These are phyloP conservation scores for Phytophthora melonis DNA, from an alignment of 352 stramenopile species.

Conservation along the genomic window DNA sequence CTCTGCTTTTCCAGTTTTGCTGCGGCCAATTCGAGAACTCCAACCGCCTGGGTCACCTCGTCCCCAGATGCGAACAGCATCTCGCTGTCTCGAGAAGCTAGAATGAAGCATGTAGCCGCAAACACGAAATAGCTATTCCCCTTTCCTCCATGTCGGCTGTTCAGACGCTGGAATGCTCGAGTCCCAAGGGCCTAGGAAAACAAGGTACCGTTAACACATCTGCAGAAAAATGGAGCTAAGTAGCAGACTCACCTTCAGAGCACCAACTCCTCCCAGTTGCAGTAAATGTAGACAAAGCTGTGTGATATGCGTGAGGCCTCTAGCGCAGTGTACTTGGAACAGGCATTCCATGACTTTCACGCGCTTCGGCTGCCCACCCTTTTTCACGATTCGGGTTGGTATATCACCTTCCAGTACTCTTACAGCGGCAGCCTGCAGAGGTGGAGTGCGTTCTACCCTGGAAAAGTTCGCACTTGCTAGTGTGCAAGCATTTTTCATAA, in stretches of 20 bases:
- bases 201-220: slow-evolving; percentile 7
- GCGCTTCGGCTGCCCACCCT: slow-evolving; percentile 30
- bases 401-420: slow-evolving; percentile 43
- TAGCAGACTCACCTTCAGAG: slow-evolving; percentile 50
- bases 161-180: slow-evolving; percentile 34
- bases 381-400: slow-evolving; percentile 26
- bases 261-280: slow-evolving; percentile 42
- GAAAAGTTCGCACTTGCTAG: slow-evolving; percentile 41
- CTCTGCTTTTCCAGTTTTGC: slow-evolving; percentile 34
- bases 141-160: slow-evolving; percentile 15
- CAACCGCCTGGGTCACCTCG: slow-evolving; percentile 13
- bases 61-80: slow-evolving; percentile 18
- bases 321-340: slow-evolving; percentile 39
- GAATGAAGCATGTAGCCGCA: slow-evolving; percentile 55
- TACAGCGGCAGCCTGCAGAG: slow-evolving; percentile 23
- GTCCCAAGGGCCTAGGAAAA: slow-evolving; percentile 27
- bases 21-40: slow-evolving; percentile 32
- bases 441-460: slow-evolving; percentile 9
- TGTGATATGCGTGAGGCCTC: slow-evolving; percentile 32
- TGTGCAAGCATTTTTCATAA: slow-evolving; percentile 46
- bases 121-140: slow-evolving; percentile 50
- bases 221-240: slow-evolving; percentile 5
- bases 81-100: slow-evolving; percentile 31
- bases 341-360: slow-evolving; percentile 48
- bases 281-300: slow-evolving; percentile 50